phyloP scores from a whole-genome alignment of 352 stramenopile species.

The Pythium apleroticum region DNA sequence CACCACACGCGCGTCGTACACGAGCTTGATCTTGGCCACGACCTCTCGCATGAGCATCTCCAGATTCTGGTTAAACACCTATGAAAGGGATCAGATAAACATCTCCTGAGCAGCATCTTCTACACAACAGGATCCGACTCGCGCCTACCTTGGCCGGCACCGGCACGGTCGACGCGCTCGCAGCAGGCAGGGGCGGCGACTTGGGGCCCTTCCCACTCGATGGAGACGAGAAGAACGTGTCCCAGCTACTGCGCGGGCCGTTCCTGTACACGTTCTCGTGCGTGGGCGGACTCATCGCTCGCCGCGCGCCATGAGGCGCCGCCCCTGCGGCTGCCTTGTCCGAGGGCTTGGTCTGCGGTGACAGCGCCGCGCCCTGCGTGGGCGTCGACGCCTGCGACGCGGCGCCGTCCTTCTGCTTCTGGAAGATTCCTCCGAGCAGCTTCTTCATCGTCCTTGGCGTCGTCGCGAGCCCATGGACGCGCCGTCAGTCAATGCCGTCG shows the following conservation, averaged over 20 bases:
- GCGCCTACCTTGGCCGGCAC: constrained; percentile 36
- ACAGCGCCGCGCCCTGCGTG: background rate
- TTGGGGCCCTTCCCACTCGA: background rate
- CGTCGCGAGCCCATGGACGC: background rate
- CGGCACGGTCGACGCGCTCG: constrained; percentile 13
- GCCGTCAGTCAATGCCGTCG: background rate
- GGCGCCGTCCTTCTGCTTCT: constrained; percentile 31
- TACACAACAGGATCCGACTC: background rate
- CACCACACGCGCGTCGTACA: constrained; percentile 35
- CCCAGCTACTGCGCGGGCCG: constrained; percentile 41
- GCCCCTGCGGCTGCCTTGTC: background rate
- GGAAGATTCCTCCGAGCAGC: constrained; percentile 60
- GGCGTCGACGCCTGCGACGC: background rate
- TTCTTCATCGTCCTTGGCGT: constrained; percentile 63
- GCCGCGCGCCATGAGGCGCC: background rate
- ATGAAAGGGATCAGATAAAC: constrained; percentile 1
- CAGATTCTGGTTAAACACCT: constrained; percentile 60
- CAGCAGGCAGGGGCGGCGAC: background rate
- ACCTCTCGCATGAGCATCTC: constrained; percentile 56
- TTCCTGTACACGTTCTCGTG: constrained; percentile 27
- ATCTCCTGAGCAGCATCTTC: too few relatives aligned
- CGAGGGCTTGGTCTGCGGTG: constrained; percentile 1
- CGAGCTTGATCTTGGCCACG: constrained; percentile 44
- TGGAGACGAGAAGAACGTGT: constrained; percentile 37
- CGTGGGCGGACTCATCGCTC: constrained; percentile 1